Evolutionary conservation across 345 rosid species (phyloP), one percentile per base, ranked within the genome.

Genomic region (Corchorus capsularis): DNA sequence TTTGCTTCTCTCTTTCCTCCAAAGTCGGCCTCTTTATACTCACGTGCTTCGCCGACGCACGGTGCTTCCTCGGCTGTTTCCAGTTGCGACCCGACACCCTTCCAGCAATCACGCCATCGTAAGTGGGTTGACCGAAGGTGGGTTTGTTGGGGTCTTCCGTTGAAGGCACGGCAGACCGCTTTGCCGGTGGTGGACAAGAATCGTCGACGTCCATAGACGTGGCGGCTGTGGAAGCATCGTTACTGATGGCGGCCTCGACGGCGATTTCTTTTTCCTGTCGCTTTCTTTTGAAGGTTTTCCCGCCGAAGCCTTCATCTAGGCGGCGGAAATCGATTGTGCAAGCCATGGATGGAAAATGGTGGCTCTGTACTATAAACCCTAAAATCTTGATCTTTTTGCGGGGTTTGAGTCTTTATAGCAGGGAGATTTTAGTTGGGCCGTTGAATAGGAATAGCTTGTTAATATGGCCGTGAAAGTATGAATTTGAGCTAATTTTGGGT

Each of bases 291-390:
- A 78, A 80, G 78, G 98, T 95, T 57, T 95, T 93, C 5, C 99
- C 99, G 79, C 98, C 98, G 82, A 95, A 95, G 61, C 98, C 98
- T 78, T 93, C 99, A 77, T 95, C 99, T 0, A 93, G 91, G 81
- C 79, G 39, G 52, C 99, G 89, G 78, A 95, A 90, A 82, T 95
- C 99, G 35, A 92, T 80, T 6, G 96, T 92, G 88, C 97, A 90
- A 17, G 98, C 99, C 98, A 95, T 94, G 54, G 59, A 27, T 22
- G 35, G 37, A 60, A 3, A 55, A 55, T 27, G 60, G 9, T 7
- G 60, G 60, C 22, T 10, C 8, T 45, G 47, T 8, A 45, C 27
- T 27, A 27, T 27, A 60, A 27, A 27, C 39, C 37, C 37, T 59
- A 59, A 22, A 59, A 1, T 6, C 9, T 45, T 1, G 47, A 39